A percentile compares a stretch with the other conserved stretches of the same genome.
phyloP scores from a whole-genome alignment of 2,329 filamentous ascomycete species.

The Peltaster fructicola region DNA sequence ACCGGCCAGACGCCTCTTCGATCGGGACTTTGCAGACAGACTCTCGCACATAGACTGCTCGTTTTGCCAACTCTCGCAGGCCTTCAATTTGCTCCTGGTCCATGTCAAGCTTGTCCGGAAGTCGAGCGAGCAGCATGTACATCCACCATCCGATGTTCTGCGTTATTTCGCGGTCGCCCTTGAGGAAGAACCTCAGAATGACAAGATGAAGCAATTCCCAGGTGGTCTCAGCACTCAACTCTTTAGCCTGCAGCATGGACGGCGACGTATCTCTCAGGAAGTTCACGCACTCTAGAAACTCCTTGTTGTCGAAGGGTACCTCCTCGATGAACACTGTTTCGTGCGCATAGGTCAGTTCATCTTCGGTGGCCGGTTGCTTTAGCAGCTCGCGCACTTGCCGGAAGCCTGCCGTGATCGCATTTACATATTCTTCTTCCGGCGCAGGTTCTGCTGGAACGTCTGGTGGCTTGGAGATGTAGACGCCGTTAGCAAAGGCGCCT shows the following conservation, averaged over 20 bases:
- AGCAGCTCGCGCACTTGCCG: conserved; percentile 44
- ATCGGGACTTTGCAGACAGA: conserved; percentile 12
- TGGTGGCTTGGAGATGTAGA: conserved; percentile 52
- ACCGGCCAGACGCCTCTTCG: conserved; percentile 12
- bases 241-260: conserved; percentile 31
- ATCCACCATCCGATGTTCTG: conserved; percentile 63
- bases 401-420: conserved; percentile 48
- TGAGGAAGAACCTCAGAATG: conserved; percentile 42
- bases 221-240: conserved; percentile 45
- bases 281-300: conserved; percentile 38
- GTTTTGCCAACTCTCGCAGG: conserved; percentile 63
- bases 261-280: conserved; percentile 26
- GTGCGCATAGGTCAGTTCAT: conserved; percentile 24
- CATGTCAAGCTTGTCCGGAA: conserved; percentile 52
- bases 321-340: neutral
- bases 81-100: conserved; percentile 57
- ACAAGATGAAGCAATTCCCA: conserved; percentile 43
- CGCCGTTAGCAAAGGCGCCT: conserved; percentile 63
- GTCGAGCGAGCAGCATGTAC: conserved; percentile 62
- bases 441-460: conserved; percentile 17
- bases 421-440: conserved; percentile 50
- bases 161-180: conserved; percentile 40
- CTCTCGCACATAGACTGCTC: conserved; percentile 31
- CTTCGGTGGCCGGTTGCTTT: conserved; percentile 34
- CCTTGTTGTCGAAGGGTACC: conserved; percentile 33